Evolutionary conservation across 148 eudicot genomes (phyloP), one percentile per base, ranked within the genome.

Genomic region (Persicaria maculosa): DNA sequence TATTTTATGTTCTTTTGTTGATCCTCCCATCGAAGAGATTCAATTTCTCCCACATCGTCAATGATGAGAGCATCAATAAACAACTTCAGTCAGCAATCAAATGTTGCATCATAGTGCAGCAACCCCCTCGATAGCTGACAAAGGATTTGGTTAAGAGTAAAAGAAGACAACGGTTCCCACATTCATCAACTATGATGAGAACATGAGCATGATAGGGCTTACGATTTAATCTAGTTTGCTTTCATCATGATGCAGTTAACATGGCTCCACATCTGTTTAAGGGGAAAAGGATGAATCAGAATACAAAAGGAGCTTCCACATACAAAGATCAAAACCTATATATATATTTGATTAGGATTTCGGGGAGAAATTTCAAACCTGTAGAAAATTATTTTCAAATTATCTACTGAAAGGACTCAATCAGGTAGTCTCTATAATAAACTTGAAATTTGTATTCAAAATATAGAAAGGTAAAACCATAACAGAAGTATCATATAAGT

Each of bases 1-100:
- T 89, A 88, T 59, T 89, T 84, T 81, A 93, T 89, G 70, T 92
- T 85, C 81, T 81, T 90, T 77, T 92, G 85, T 73, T 96, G 99
- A 83, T 96, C 99, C 80, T 96, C 97, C 99, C 99, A 92, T 75
- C 99, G 86, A 75, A 96, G 90, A 47, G 81, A 76, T 68, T 96
- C 99, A 76, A 92, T 75, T 73, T 97, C 99, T 82, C 89, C 99
- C 64, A 96, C 86, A 78, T 92, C 97, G 47, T 87, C 95, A 79
- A 76, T 64, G 47, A 97, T 96, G 82, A 72, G 76, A 78, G 47
- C 72, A 20, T 61, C 55, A 82, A 31, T 50, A 68, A 47, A 44
- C 31, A 20, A 71, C 47, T 40, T 71, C 70, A 77, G 53, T 58
- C 74, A 73, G 59, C 68, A 74, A 40, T 43, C 52, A 53, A 31